phyloP scores from a whole-genome alignment of 2,329 filamentous ascomycete genomes.

The Thermothelomyces thermophilus region DNA sequence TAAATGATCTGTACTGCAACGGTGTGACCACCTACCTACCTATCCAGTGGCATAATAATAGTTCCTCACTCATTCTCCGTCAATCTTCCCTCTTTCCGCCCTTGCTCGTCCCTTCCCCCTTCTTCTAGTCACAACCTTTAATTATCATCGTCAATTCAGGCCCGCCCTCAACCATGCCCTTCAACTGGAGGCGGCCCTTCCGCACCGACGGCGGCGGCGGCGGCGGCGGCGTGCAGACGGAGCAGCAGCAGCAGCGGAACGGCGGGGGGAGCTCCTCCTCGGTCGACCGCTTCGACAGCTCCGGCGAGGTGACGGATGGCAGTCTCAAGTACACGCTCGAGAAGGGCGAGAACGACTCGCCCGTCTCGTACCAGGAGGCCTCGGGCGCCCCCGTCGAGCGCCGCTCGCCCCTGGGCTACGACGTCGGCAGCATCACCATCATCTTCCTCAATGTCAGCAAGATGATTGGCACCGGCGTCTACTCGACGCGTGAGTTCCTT shows the following conservation, averaged over 20 bases:
- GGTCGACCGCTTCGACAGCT: neutral
- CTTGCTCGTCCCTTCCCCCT: too few species aligned
- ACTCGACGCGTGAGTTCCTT: constrained; percentile 51
- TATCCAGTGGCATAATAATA: too few species aligned
- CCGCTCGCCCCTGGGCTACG: constrained; percentile 53
- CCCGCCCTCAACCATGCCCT: neutral
- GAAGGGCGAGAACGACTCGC: constrained; percentile 37
- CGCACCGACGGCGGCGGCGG: neutral
- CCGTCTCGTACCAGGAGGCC: constrained; percentile 50
- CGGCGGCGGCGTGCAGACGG: too few species aligned
- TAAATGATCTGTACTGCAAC: too few species aligned
- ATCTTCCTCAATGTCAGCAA: constrained; percentile 54
- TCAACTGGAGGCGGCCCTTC: constrained; percentile 21
- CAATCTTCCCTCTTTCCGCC: too few species aligned
- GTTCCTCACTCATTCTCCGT: too few species aligned
- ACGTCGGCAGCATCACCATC: constrained; percentile 49
- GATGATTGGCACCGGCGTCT: constrained; percentile 58
- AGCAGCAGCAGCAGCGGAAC: neutral
- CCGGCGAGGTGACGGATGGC: constrained; percentile 21
- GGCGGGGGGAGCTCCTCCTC: too few species aligned
- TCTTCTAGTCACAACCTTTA: too few species aligned
- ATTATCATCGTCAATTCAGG: too few species aligned
- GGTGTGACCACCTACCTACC: too few species aligned
- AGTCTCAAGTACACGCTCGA: constrained; percentile 23
- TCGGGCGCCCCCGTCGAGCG: constrained; percentile 55